A percentile compares a stretch with the other conserved stretches of the same genome.
Evolutionary conservation across 345 rosid genomes (phyloP).

Genomic region (Gossypium bickii): DNA sequence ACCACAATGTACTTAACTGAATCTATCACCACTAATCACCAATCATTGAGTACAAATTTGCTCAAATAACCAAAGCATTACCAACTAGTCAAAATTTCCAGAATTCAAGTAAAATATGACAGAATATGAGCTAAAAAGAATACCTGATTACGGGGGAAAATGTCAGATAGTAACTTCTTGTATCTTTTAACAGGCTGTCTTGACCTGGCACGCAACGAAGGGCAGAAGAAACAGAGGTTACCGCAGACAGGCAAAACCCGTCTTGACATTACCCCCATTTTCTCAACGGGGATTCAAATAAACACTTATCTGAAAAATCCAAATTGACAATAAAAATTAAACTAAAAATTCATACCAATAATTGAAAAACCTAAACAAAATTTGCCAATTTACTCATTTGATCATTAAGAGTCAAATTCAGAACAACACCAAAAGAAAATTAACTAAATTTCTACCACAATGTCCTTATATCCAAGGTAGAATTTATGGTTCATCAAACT

Average conservation of each 20-base stretch:
- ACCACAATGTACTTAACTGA: not conserved
- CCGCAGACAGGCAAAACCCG: conserved; percentile 88
- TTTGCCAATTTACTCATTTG: conserved; percentile 7
- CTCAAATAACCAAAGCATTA: not conserved
- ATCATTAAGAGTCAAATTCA: conserved; percentile 3
- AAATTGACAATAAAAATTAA: conserved; percentile 24
- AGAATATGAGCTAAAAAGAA: not conserved
- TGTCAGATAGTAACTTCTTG: conserved; percentile 76
- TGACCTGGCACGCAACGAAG: conserved; percentile 86
- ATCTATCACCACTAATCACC: not conserved
- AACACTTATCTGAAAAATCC: conserved; percentile 16
- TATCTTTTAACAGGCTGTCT: conserved; percentile 93
- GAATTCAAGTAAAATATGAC: not conserved
- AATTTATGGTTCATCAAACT: not conserved
- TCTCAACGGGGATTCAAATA: conserved; percentile 7
- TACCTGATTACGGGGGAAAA: conserved; percentile 86
- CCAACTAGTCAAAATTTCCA: not conserved
- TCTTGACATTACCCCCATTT: conserved; percentile 91
- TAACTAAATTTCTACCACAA: not conserved
- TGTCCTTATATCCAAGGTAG: not conserved
- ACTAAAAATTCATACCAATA: conserved; percentile 1
- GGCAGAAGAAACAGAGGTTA: conserved; percentile 90
- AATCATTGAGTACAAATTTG: not conserved
- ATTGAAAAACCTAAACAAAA: not conserved
- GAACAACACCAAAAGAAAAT: conserved; percentile 10